Evolutionary conservation across 1,284 basidiomycete genomes (phyloP), one percentile per base, ranked within the genome.

Genomic region (Marasmius tenuissimus): DNA sequence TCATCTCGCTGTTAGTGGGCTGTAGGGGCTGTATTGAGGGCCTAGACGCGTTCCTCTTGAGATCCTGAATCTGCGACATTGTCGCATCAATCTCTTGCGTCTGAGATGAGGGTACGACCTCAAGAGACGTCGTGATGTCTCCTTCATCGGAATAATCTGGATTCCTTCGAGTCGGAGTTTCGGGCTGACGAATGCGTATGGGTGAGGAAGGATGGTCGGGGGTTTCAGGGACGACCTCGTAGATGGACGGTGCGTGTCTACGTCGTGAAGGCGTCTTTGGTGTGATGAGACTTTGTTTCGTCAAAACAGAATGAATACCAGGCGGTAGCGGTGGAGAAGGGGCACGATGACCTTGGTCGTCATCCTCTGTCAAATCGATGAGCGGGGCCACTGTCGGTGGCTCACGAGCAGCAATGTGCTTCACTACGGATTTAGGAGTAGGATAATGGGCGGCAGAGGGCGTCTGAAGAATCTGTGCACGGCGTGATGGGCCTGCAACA

Each of bases 61-160:
- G 11, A 39, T 35, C 35, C 18, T 38, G 45, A 14, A 38, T 16
- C 51, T 22, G 37, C 18, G 20, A n/a, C 12, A 42, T 22, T 3
- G 52, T 55, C 16, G 37, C 51, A 10, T 48, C 51, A 8, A 55
- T 18, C n/a, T 66, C 65, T 50, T 67, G 45, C 63, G 73, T 33
- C 51, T 66, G 65, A 20, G 66, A 68, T 18, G 65, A 66, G 33
- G 63, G 65, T 1, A 64, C 52, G 45, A 40, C 67, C 20, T 54
- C 39, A 11, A 38, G 22, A 18, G 58, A 38, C 35, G 18, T 27
- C 3, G 50, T 54, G 40, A 42, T 42, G 14, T 18, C 8, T n/a
- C 16, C 16, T 47, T n/a, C 9, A 8, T 20, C n/a, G 4, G 14
- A 37, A 16, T 20, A 38, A 33, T 12, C 12, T 12, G 49, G 27